Conservation (phyloP, 2,329 filamentous ascomycete species). For the Fusarium torulosum region DNA sequence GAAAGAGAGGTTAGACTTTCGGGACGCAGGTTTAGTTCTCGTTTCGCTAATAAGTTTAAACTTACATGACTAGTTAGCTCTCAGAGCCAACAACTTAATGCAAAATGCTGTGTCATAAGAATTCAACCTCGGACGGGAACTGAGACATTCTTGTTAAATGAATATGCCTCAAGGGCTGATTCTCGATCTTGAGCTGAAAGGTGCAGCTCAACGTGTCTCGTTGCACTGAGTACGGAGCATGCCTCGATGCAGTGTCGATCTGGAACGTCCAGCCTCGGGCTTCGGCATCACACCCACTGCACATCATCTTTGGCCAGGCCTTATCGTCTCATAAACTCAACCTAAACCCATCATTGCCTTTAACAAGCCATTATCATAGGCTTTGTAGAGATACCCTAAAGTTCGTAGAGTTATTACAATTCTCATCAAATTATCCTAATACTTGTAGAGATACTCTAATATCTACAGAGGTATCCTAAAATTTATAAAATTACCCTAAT, state of each 20-base stretch:
- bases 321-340: background rate
- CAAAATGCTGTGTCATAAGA: constrained; percentile 21
- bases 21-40: background rate
- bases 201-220: constrained; percentile 7
- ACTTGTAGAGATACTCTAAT: no score
- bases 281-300: constrained; percentile 3
- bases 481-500: no score
- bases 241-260: constrained; percentile 25
- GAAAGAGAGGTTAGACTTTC: background rate
- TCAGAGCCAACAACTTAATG: background rate
- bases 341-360: background rate
- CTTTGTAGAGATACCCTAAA: no score
- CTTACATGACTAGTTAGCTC: constrained; percentile 19
- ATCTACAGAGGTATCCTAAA: no score
- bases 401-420: no score
- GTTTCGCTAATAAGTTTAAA: background rate
- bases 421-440: no score
- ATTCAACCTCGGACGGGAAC: constrained; percentile 10
- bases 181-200: background rate
- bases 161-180: background rate
- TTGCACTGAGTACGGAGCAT: background rate
- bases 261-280: constrained; percentile 8
- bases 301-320: background rate
- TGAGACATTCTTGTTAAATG: constrained; percentile 8
- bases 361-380: no score